Base-by-base conservation (phyloP, 1,284 basidiomycete species). In the Rhodofomes roseus region DNA sequence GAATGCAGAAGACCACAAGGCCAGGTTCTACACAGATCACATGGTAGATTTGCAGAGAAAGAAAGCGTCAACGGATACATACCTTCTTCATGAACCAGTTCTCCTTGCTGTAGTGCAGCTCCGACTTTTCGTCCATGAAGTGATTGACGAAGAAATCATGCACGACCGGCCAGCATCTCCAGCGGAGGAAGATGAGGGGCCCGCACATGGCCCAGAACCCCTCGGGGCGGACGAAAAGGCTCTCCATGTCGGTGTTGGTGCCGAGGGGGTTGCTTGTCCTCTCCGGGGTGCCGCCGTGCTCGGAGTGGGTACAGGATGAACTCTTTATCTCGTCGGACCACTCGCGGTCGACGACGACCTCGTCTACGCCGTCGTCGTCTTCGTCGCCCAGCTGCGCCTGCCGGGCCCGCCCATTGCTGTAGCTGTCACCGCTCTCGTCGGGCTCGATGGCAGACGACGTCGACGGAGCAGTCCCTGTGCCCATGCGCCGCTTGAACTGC, bases 311-410 rank as follows among this genome's bases (percentile, higher is more conserved):
- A 34, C 78, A 74, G 25, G 77, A 72, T 29, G 78, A 81, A 58
- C 75, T 81, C 70, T 78, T 80, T 58, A 81, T 73, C 60, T 84
- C 81, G 61, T 84, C 82, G 4, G 78, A 75, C 87, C 87, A 90
- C 39, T 78, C 73, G 51, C 87, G 80, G 71, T 90, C 88, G 18
- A 90, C 86, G n/a, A 90, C 82, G 18, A 89, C 81, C 72, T 86
- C 81, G 69, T 91, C 81, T 1, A 90, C 82, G 34, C 67, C 69
- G n/a, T 73, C 73, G 37, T 74, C 71, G 54, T 77, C 71, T 31
- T 70, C 73, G 12, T 62, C 72, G 60, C 66, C 74, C 31, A 68
- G 66, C 31, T 67, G 72, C 27, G 68, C 73, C 2, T 55, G 56
- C 1, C 61, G 59, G 20, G 62, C 67, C 25, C 61, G 63, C 51